Evolutionary conservation across 2,329 filamentous ascomycete genomes (phyloP).

Genomic region (Phaeoacremonium minimum): DNA sequence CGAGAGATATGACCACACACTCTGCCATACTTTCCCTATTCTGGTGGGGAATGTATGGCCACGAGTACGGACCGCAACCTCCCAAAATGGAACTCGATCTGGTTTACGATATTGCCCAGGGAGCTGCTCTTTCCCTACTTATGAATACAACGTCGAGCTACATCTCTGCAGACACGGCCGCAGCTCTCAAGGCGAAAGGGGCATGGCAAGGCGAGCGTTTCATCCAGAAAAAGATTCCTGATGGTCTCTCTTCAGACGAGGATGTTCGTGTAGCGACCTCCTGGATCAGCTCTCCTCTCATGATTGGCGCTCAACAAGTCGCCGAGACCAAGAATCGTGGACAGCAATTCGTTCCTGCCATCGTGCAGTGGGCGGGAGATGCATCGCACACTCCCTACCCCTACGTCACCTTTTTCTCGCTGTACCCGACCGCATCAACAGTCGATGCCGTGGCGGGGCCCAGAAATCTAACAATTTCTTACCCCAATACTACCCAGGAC

Average conservation of each 20-base stretch:
- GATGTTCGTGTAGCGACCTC: slow-evolving; percentile 28
- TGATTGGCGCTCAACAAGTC: slow-evolving; percentile 34
- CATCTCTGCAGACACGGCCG: slow-evolving; percentile 20
- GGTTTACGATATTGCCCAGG: slow-evolving; percentile 34
- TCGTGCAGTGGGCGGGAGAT: slow-evolving; percentile 40
- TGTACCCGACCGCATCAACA: slow-evolving; percentile 37
- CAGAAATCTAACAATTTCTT: slow-evolving; percentile 25
- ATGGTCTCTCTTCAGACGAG: slow-evolving; percentile 20
- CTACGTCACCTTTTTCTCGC: slow-evolving; percentile 30
- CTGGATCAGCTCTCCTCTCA: slow-evolving; percentile 35
- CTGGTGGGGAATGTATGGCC: slow-evolving; percentile 37
- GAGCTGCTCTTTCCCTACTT: slow-evolving; percentile 31
- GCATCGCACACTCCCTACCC: slow-evolving; percentile 30
- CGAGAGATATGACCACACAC: slow-evolving; percentile 31
- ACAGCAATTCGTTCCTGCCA: slow-evolving; percentile 36
- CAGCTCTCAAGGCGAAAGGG: slow-evolving; percentile 22
- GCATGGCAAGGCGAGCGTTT: slow-evolving; percentile 26
- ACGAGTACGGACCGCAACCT: slow-evolving; percentile 29
- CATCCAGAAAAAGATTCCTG: slow-evolving; percentile 28
- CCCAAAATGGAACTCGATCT: slow-evolving; percentile 31
- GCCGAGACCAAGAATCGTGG: slow-evolving; percentile 29
- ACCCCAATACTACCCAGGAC: slow-evolving; percentile 32
- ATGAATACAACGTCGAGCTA: slow-evolving; percentile 22
- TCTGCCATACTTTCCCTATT: slow-evolving; percentile 33
- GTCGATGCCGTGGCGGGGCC: slow-evolving; percentile 30